Conservation (phyloP, 1,284 basidiomycete species). For the Clitocybe nebularis region DNA sequence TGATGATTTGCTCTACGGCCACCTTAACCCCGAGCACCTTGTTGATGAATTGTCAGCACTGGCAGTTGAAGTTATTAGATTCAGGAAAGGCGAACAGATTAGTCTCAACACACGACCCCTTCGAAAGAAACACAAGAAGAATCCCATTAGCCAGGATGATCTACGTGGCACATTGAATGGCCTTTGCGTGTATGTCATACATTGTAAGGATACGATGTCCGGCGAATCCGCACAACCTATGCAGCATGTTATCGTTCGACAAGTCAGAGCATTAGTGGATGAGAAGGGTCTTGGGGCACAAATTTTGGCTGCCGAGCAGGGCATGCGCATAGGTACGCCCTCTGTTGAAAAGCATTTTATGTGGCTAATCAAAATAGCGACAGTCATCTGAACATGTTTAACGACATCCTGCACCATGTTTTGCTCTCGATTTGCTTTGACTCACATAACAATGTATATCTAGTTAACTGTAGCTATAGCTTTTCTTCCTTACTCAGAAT, state of each 20-base stretch:
- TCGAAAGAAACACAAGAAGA: conserved; percentile 46
- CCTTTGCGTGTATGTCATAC: conserved; percentile 67
- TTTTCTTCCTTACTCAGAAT: conserved; percentile 13
- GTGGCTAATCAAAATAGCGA: not conserved
- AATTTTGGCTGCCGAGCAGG: conserved; percentile 64
- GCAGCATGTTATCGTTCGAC: conserved; percentile 54
- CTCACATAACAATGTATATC: conserved; percentile 13
- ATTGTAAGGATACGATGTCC: conserved; percentile 72
- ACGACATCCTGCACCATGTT: no score
- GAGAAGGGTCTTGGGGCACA: conserved; percentile 56
- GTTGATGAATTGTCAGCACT: conserved; percentile 60
- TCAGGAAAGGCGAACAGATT: conserved; percentile 25
- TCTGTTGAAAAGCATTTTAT: not conserved
- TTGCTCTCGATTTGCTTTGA: not conserved
- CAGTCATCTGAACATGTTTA: conserved; percentile 26
- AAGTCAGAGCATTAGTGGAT: conserved; percentile 55
- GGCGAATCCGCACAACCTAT: conserved; percentile 40
- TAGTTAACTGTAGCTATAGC: conserved; percentile 27
- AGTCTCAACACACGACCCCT: conserved; percentile 27
- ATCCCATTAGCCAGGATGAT: conserved; percentile 33
- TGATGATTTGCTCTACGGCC: conserved; percentile 65
- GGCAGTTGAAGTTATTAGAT: conserved; percentile 59
- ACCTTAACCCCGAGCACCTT: conserved; percentile 72
- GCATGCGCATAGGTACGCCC: conserved; percentile 64
- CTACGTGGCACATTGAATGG: conserved; percentile 52